phyloP scores from a whole-genome alignment of 805 yeast genomes.

The Saccharomycopsis capsularis region DNA sequence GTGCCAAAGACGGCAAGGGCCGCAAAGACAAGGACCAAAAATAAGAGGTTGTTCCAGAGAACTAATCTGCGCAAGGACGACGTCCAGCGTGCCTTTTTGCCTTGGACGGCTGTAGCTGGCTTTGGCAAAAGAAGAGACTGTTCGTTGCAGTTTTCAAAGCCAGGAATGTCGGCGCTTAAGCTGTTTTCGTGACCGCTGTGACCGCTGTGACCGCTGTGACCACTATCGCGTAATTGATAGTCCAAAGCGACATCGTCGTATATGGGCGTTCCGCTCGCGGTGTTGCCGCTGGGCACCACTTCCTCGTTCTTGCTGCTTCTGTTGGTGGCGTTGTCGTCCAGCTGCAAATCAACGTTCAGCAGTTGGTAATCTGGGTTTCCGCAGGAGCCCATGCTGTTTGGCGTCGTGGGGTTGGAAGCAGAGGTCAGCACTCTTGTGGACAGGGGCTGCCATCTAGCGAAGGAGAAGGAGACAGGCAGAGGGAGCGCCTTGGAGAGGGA shows the following conservation, averaged over 20 bases:
- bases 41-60: not conserved
- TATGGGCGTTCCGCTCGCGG: conserved; percentile 1
- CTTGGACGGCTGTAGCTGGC: not conserved
- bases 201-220: not conserved
- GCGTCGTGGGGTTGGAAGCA: too few species aligned
- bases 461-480: too few species aligned
- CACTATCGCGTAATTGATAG: not conserved
- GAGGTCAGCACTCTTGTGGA: too few species aligned
- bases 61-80: not conserved
- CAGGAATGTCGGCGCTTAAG: not conserved
- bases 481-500: too few species aligned
- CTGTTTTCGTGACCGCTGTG: not conserved
- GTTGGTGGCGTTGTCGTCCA: not conserved
- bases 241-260: conserved; percentile 8
- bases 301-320: not conserved
- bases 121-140: not conserved
- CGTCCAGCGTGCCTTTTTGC: too few species aligned
- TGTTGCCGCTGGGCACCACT: not conserved
- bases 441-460: too few species aligned
- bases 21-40: not conserved
- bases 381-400: too few species aligned
- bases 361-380: too few species aligned
- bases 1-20: not conserved
- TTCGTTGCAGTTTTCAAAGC: not conserved
- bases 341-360: too few species aligned